Evolutionary conservation across 768 basidiomycete genomes (phyloP).

Genomic region (Mycena kentingensis): DNA sequence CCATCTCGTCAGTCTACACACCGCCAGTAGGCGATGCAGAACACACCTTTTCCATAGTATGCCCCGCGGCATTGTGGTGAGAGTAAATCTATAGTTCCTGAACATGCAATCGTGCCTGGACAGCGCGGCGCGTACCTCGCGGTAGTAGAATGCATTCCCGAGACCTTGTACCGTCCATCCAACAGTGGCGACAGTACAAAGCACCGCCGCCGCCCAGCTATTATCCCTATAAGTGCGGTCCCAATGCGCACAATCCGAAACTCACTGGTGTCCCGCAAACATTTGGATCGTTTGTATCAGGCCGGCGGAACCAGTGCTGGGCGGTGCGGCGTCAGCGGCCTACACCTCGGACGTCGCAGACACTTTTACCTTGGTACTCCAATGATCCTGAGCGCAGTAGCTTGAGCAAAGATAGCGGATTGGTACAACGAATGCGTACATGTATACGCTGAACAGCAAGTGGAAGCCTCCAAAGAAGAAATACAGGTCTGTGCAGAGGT

Average conservation of each 20-base stretch:
- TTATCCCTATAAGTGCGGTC: slow-evolving; percentile 15
- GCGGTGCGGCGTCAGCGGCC: slow-evolving; percentile 23
- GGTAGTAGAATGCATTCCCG: slow-evolving; percentile 80
- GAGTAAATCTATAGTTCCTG: slow-evolving; percentile 60
- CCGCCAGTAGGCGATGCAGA: slow-evolving; percentile 10
- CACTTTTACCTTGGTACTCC: slow-evolving; percentile 82
- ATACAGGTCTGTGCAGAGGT: slow-evolving; percentile 74
- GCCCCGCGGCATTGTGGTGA: slow-evolving; percentile 81
- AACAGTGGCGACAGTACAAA: slow-evolving; percentile 77
- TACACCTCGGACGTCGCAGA: slow-evolving; percentile 34
- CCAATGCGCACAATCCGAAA: slow-evolving; percentile 58
- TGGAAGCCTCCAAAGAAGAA: slow-evolving; percentile 98
- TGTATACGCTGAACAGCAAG: slow-evolving; percentile 88
- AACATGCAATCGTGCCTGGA: slow-evolving; percentile 8
- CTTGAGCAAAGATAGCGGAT: slow-evolving; percentile 30
- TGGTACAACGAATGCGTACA: slow-evolving; percentile 52
- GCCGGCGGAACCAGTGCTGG: slow-evolving; percentile 90
- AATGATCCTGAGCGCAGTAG: slow-evolving; percentile 68
- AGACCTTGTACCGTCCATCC: slow-evolving; percentile 88
- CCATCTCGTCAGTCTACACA: slow-evolving; percentile 3
- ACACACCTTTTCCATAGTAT: slow-evolving; percentile 82
- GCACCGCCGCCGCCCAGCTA: slow-evolving; percentile 72
- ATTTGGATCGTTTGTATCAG: slow-evolving; percentile 89
- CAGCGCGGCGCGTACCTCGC: slow-evolving; percentile 50
- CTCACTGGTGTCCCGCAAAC: slow-evolving; percentile 70